A percentile compares a stretch with the other conserved stretches of the same genome.
Conservation (phyloP, 2,329 filamentous ascomycete genomes). For the Neonectria magnoliae region DNA sequence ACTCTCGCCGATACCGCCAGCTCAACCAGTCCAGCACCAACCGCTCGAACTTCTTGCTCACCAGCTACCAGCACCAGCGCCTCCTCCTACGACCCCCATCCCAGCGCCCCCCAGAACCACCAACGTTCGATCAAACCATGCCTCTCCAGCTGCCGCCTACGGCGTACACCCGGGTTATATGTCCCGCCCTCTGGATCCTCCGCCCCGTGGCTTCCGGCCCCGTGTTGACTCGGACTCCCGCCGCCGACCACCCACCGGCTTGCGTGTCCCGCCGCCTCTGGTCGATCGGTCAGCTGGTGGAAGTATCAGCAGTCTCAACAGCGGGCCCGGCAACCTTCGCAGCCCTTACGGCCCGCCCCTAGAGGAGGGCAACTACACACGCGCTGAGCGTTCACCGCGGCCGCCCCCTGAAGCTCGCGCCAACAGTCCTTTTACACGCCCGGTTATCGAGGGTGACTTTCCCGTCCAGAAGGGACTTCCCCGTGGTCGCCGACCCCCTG, state of each 20-base stretch:
- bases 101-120: conserved; percentile 24
- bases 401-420: conserved; percentile 31
- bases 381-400: conserved; percentile 20
- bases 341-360: conserved; percentile 38
- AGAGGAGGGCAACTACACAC: conserved; percentile 36
- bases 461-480: conserved; percentile 49
- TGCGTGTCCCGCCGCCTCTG: conserved; percentile 36
- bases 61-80: conserved; percentile 20
- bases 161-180: conserved; percentile 31
- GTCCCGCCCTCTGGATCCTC: conserved; percentile 35
- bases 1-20: conserved; percentile 10
- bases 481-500: conserved; percentile 45
- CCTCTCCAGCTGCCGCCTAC: conserved; percentile 10
- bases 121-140: conserved; percentile 24
- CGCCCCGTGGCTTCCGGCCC: conserved; percentile 41
- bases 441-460: conserved; percentile 47
- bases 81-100: conserved; percentile 18
- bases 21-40: background rate
- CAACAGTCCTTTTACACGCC: conserved; percentile 42
- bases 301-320: conserved; percentile 3
- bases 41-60: conserved; percentile 22
- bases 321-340: conserved; percentile 14
- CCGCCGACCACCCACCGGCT: conserved; percentile 31
- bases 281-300: conserved; percentile 28
- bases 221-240: conserved; percentile 39